Conservation (phyloP, 805 yeast genomes). For the Yamadazyma philogaea region DNA sequence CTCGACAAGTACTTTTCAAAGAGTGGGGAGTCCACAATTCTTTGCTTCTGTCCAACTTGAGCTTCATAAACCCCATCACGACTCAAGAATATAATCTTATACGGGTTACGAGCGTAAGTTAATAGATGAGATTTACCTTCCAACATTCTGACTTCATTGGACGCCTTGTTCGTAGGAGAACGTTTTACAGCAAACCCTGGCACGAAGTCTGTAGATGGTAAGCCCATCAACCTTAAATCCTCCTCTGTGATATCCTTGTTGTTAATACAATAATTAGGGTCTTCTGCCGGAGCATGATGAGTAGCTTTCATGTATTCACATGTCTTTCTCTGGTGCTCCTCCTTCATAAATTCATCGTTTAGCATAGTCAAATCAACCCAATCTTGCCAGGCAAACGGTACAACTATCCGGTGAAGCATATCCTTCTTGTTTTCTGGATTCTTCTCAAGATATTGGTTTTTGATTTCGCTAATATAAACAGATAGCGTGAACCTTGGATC, state of each 20-base stretch:
- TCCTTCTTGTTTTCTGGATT: slow-evolving; percentile 10
- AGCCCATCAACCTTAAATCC: slow-evolving; percentile 21
- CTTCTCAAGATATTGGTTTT: slow-evolving; percentile 16
- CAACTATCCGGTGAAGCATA: slow-evolving; percentile 15
- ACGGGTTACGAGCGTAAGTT: slow-evolving; percentile 28
- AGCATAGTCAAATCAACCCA: slow-evolving; percentile 50
- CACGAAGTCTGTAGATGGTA: slow-evolving; percentile 20
- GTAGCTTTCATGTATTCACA: slow-evolving; percentile 22
- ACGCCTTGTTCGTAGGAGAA: slow-evolving; percentile 27
- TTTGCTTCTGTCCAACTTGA: slow-evolving; percentile 22
- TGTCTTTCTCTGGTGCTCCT: slow-evolving; percentile 16
- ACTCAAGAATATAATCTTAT: slow-evolving; percentile 29
- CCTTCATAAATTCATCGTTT: slow-evolving; percentile 26
- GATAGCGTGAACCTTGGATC: slow-evolving; percentile 60
- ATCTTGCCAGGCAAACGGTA: slow-evolving; percentile 51
- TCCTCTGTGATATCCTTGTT: slow-evolving; percentile 18
- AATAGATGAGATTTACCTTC: slow-evolving; percentile 34
- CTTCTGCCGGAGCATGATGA: slow-evolving; percentile 18
- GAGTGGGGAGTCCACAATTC: slow-evolving; percentile 34
- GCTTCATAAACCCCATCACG: slow-evolving; percentile 26
- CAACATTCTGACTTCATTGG: slow-evolving; percentile 33
- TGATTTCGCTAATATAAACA: slow-evolving; percentile 43
- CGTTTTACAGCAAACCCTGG: slow-evolving; percentile 40
- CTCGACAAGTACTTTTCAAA: slow-evolving; percentile 27
- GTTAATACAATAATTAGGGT: slow-evolving; percentile 29